Evolutionary conservation across 2,329 filamentous ascomycete species (phyloP).

Genomic region (Neonectria hederae): DNA sequence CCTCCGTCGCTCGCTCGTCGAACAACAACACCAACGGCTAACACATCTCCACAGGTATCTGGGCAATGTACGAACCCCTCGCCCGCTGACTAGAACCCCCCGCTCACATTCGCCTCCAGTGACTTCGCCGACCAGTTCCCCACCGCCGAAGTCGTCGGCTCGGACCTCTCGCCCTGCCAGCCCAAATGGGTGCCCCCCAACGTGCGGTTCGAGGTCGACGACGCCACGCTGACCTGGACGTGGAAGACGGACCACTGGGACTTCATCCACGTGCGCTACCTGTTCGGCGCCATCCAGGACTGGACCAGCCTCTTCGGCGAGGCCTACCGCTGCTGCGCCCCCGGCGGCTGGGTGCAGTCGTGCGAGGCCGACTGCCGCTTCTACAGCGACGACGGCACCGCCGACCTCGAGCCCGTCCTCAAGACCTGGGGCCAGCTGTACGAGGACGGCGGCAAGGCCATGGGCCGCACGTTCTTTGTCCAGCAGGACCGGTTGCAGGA

Average conservation of each 20-base stretch:
- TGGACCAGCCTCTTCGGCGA: conserved; percentile 29
- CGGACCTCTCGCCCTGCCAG: conserved; percentile 35
- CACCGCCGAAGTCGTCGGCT: conserved; percentile 25
- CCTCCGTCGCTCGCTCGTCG: too few species aligned
- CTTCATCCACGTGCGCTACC: conserved; percentile 34
- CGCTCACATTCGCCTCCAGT: conserved; percentile 10
- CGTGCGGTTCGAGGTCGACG: conserved; percentile 34
- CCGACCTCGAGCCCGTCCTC: conserved; percentile 21
- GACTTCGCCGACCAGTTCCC: conserved; percentile 35
- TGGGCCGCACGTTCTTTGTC: conserved; percentile 27
- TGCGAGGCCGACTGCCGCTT: conserved; percentile 28
- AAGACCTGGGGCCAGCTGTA: conserved; percentile 24
- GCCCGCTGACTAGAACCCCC: neutral
- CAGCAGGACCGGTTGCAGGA: conserved; percentile 18
- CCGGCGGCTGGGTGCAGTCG: conserved; percentile 35
- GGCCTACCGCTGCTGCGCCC: conserved; percentile 33
- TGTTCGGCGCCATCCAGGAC: conserved; percentile 33
- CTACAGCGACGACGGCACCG: conserved; percentile 28
- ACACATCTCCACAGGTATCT: conserved; percentile 12
- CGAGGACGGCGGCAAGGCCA: conserved; percentile 27
- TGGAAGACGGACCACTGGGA: conserved; percentile 28
- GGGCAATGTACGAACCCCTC: conserved; percentile 19
- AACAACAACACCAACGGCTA: neutral
- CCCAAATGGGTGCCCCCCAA: conserved; percentile 36
- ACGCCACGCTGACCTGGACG: conserved; percentile 32